Percentiles rank a stretch among this genome's conserved stretches.
Evolutionary conservation across 768 basidiomycete species (phyloP).

Genomic region (Tremella fuciformis): DNA sequence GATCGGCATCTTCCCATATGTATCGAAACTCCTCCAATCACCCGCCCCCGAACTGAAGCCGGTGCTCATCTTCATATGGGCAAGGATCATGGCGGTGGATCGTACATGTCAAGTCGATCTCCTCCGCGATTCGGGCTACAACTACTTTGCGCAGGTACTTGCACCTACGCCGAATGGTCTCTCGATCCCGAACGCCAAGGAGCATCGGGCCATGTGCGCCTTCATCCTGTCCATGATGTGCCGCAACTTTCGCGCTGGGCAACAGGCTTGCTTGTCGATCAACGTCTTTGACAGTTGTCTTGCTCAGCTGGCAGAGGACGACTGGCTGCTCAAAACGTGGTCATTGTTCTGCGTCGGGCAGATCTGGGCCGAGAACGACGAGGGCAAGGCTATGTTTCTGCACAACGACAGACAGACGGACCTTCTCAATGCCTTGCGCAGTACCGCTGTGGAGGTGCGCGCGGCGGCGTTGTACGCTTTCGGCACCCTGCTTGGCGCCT

Average conservation of each 20-base stretch:
- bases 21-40: conserved; percentile 90
- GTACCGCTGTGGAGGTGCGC: conserved; percentile 89
- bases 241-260: conserved; percentile 82
- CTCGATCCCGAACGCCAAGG: conserved; percentile 81
- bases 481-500: conserved; percentile 88
- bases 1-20: conserved; percentile 98
- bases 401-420: conserved; percentile 72
- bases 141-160: conserved; percentile 54
- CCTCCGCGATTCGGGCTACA: conserved; percentile 64
- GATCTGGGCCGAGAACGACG: conserved; percentile 89
- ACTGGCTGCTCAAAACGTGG: conserved; percentile 94
- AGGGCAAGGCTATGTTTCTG: conserved; percentile 79
- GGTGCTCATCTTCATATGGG: conserved; percentile 98
- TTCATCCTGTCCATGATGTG: conserved; percentile 89
- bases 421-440: conserved; percentile 71
- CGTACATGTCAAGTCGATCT: conserved; percentile 86
- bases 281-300: conserved; percentile 83
- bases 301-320: conserved; percentile 76
- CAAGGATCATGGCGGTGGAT: conserved; percentile 95
- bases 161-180: conserved; percentile 57
- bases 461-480: conserved; percentile 86
- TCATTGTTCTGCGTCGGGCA: conserved; percentile 86
- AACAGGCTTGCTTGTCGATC: conserved; percentile 70
- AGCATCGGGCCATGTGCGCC: conserved; percentile 97
- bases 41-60: conserved; percentile 93